Evolutionary conservation across 1,284 basidiomycete genomes (phyloP), one percentile per base, ranked within the genome.

Genomic region (Cryptococcus depauperatus): DNA sequence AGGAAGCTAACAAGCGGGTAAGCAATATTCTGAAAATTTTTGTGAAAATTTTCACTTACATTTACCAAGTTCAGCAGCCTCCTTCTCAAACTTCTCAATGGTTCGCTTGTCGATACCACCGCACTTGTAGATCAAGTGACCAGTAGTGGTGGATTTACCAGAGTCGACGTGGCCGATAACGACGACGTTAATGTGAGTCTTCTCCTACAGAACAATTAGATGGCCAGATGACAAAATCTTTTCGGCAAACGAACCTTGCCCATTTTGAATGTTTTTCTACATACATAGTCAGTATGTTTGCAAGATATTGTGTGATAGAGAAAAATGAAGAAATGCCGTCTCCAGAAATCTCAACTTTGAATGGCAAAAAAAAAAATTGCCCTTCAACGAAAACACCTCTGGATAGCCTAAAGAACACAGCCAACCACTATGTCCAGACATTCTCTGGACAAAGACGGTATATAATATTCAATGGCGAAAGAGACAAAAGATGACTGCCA

Each of bases 71-170:
- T 99, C 93, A 78, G 90, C 89, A 69, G 93, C 95, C 79, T 99
- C 93, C 84, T 99, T 99, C 83, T 99, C 93, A 82, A 97, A 98
- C 79, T 97, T 98, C 79, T 98, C 92, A 68, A 98, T 96, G 75
- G 92, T 97, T 85, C 95, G 93, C 69, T 98, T 98, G 77, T 99
- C 95, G 79, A 99, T 98, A 89, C 95, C 95, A 84, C 93, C 93
- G 76, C 93, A 99, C 84, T 99, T 97, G 89, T 97, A 97, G 83
- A 98, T 98, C 77, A 99, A 80, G 81, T 99, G 95, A 66, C 95
- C 95, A 69, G 95, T 98, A 72, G 93, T 98, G 76, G 93, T 98
- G 58, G 92, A 97, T 80, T 97, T 97, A 66, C 93, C 64, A 69
- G 62, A 66, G 55, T 62, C 61, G 55, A 92, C 88, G 79, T 93